Evolutionary conservation across 495 filamentous ascomycete species (phyloP), one percentile per base, ranked within the genome.

Genomic region (Achaetomiella virescens): DNA sequence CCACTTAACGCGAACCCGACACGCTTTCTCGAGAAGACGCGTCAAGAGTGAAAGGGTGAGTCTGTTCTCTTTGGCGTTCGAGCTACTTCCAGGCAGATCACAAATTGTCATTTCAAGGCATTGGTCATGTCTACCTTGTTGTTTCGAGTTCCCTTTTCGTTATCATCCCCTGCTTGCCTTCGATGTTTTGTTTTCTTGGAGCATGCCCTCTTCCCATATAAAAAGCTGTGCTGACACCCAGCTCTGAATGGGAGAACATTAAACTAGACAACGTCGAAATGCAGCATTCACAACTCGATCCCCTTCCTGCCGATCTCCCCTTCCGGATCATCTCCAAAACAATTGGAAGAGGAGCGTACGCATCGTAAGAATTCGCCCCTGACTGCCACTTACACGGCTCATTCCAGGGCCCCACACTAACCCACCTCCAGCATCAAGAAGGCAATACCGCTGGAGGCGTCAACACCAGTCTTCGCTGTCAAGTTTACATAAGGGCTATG

Each of bases 401-500:
- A 11, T 24, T 22, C 20, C 27, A 31, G 42, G 17, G 35, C 41
- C 55, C 51, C 47, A 65, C 45, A 58, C 65, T 65, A 14, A 63
- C 52, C 14, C 20, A 24, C 31, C 25, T 38, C 33, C 66, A 97
- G 92, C 59, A 92, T 98, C 65, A 96, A 95, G 71, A 98, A 97
- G 76, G 93, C 92, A 27, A 81, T 81, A 50, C 91, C 91, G 15
- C 70, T 85, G 25, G 75, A 86, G 57, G 69, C 80, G 17, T 70
- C 81, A 14, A 80, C 78, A 27, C 90, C 90, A 3, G 75, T 97
- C 64, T 96, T 99, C 71, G 93, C 93, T 8, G 90, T 96, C 68
- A 99, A 99, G 73, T 89, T 97, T 99, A 66, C 90, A 97, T 76
- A 97, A 97, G 73, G 87, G 87, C 53, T 93, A 96, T 69, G 93